Conservation (phyloP, 106 monocot genomes). For the Dendrobium huoshanense region DNA sequence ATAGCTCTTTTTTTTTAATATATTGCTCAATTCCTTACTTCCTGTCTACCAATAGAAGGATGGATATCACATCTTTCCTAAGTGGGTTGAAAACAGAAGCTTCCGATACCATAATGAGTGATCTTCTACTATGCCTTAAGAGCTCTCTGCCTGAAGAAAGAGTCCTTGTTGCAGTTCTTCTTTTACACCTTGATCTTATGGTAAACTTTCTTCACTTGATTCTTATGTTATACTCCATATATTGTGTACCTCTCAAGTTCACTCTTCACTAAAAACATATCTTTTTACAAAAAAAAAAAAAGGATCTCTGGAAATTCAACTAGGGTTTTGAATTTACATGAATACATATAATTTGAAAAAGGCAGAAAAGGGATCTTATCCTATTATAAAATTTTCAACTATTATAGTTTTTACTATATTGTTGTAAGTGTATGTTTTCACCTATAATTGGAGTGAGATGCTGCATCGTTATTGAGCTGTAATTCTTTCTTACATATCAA, state of each 20-base stretch:
- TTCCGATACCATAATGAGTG: conserved; percentile 22
- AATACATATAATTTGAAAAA: not conserved
- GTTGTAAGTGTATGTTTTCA: not conserved
- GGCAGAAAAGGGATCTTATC: not conserved
- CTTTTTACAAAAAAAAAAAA: not conserved
- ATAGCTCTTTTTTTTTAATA: not conserved
- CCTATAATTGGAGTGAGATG: not conserved
- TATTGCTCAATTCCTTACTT: not conserved
- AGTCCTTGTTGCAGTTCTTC: conserved; percentile 31
- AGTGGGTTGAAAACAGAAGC: conserved; percentile 27
- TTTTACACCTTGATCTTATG: conserved; percentile 39
- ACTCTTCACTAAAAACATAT: not conserved
- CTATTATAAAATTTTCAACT: not conserved
- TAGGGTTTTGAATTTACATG: not conserved
- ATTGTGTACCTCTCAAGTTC: not conserved
- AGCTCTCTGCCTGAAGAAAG: conserved; percentile 23
- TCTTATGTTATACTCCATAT: not conserved
- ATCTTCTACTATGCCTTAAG: conserved; percentile 36
- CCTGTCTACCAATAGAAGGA: conserved; percentile 20
- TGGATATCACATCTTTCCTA: conserved; percentile 23
- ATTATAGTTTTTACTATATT: not conserved
- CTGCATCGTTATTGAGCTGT: not conserved
- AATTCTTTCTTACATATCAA: not conserved
- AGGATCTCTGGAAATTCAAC: not conserved
- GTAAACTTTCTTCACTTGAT: conserved; percentile 17